Percentiles rank a stretch among this genome's conserved stretches.
These are phyloP conservation scores for Aspergillus transmontanensis DNA, from an alignment of 2,329 filamentous ascomycete species.

Conservation along the genomic window DNA sequence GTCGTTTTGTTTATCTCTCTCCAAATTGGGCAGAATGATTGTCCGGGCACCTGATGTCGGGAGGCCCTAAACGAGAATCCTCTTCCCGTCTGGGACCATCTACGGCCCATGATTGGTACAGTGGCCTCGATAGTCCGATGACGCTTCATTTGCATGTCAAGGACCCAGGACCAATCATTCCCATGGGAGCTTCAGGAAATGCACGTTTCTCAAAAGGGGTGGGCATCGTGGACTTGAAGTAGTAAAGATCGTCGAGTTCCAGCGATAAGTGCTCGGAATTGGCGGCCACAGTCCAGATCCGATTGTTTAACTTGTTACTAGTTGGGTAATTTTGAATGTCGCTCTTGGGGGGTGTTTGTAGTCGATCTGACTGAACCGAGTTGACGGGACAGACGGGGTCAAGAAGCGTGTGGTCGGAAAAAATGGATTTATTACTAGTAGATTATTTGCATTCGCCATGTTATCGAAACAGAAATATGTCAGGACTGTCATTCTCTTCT, in stretches of 20 bases:
- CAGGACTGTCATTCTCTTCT: not conserved
- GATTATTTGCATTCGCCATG: not conserved
- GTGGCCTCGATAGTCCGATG: conserved; percentile 13
- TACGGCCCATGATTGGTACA: conserved; percentile 20
- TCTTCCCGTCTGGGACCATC: conserved; percentile 19
- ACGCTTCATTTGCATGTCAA: conserved; percentile 24
- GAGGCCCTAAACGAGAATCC: conserved; percentile 20
- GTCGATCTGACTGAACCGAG: conserved; percentile 23
- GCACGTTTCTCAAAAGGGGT: conserved; percentile 22
- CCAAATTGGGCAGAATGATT: conserved; percentile 20
- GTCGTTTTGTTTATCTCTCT: conserved; percentile 12
- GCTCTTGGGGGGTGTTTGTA: conserved; percentile 7
- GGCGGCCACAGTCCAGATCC: conserved; percentile 19
- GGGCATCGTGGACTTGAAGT: conserved; percentile 15
- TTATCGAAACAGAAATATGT: not conserved
- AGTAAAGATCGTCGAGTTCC: conserved; percentile 22
- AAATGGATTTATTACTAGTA: not conserved
- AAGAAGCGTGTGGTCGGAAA: conserved; percentile 4
- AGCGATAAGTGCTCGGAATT: conserved; percentile 16
- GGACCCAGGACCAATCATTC: conserved; percentile 20
- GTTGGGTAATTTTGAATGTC: conserved; percentile 1
- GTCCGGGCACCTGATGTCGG: conserved; percentile 8
- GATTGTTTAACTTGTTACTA: conserved; percentile 9
- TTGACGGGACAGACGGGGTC: conserved; percentile 21
- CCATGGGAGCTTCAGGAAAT: conserved; percentile 6